Conservation (phyloP, 2,329 filamentous ascomycete genomes). For the Verticillium albo-atrum region DNA sequence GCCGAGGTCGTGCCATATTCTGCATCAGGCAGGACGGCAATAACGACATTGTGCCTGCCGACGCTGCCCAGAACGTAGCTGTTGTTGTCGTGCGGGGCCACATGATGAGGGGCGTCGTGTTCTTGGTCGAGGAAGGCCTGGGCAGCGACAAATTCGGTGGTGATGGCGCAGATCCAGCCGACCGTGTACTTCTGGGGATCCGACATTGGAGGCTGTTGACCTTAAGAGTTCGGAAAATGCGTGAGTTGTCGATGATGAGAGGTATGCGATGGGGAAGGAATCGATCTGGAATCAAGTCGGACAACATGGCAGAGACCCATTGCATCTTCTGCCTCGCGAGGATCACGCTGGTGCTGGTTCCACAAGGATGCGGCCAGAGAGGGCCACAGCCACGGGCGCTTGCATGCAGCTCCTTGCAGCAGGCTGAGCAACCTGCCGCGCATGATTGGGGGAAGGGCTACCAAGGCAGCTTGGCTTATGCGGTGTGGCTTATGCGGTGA, state of each 20-base stretch:
- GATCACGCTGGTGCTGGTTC: slow-evolving; percentile 7
- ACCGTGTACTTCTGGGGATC: neutral
- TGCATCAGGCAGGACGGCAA: slow-evolving; percentile 23
- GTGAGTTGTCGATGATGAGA: neutral
- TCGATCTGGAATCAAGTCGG: slow-evolving; percentile 3
- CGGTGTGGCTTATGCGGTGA: no score
- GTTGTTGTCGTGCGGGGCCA: neutral
- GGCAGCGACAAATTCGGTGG: slow-evolving; percentile 25
- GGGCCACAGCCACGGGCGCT: neutral
- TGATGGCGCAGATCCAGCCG: slow-evolving; percentile 18
- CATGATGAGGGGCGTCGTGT: slow-evolving; percentile 15
- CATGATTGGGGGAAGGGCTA: neutral
- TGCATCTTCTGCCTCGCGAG: slow-evolving; percentile 1
- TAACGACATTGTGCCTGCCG: slow-evolving; percentile 24
- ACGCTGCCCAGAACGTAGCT: slow-evolving; percentile 24
- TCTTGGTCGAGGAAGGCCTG: slow-evolving; percentile 21
- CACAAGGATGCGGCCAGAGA: slow-evolving; percentile 8
- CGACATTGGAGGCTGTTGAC: neutral
- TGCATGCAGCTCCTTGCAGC: neutral
- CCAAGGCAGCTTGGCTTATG: no score
- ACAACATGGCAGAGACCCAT: no score
- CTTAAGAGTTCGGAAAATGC: neutral
- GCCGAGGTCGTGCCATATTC: slow-evolving; percentile 24
- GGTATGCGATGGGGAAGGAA: neutral
- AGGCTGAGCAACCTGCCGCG: neutral